phyloP scores from a whole-genome alignment of 164 flowering plant genomes.

The Dillenia turbinata region DNA sequence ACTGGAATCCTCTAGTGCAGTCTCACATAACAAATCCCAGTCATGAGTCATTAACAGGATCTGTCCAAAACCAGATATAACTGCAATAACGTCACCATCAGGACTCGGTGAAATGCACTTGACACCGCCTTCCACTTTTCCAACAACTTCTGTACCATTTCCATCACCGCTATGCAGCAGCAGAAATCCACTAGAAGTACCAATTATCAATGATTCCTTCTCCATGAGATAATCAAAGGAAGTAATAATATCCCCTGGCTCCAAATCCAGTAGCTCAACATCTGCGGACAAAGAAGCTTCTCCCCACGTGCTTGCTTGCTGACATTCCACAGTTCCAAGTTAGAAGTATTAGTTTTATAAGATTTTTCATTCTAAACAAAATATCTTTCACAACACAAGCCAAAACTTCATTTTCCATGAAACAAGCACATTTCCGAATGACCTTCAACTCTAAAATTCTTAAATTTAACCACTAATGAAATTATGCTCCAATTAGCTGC shows the following conservation, averaged over 20 bases:
- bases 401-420: too few species aligned
- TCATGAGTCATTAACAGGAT: constrained; percentile 86
- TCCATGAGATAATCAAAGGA: constrained; percentile 87
- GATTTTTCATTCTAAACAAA: too few species aligned
- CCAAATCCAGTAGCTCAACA: constrained; percentile 52
- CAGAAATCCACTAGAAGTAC: constrained; percentile 65
- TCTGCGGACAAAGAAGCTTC: constrained; percentile 19
- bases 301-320: constrained; percentile 40
- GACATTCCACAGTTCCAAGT: not conserved
- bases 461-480: too few species aligned
- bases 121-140: constrained; percentile 90
- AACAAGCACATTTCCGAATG: too few species aligned
- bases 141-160: constrained; percentile 66
- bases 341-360: too few species aligned
- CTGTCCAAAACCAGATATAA: constrained; percentile 74
- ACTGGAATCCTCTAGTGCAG: constrained; percentile 42
- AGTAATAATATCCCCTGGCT: constrained; percentile 61
- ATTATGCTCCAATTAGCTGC: too few species aligned
- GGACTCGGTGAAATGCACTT: constrained; percentile 81
- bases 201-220: constrained; percentile 79
- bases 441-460: too few species aligned
- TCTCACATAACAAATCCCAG: constrained; percentile 92
- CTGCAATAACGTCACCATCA: constrained; percentile 88
- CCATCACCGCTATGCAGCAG: constrained; percentile 53
- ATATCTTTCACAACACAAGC: too few species aligned